Percentiles rank a stretch among this genome's conserved stretches.
These are phyloP conservation scores for Penicillium sp. DNA, from an alignment of 2,329 filamentous ascomycete species.

Conservation along the genomic window DNA sequence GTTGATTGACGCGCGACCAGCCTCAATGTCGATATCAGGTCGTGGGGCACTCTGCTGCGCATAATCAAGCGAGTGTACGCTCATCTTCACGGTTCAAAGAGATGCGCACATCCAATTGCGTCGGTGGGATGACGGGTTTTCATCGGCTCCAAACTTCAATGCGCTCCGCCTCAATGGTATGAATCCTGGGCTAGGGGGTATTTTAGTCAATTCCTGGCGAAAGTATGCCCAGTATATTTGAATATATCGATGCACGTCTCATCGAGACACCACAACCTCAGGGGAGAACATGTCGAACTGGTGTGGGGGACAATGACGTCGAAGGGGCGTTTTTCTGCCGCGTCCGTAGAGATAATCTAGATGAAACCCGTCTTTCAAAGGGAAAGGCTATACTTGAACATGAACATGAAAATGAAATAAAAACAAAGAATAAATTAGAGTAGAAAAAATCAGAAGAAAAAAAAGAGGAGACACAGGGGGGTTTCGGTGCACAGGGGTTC, in stretches of 20 bases:
- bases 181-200: neutral
- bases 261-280: conserved; percentile 1
- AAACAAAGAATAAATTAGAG: neutral
- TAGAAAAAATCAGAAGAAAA: neutral
- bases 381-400: neutral
- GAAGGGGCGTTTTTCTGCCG: neutral
- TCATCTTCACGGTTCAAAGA: conserved; percentile 28
- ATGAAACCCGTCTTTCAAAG: neutral
- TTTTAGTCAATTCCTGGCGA: neutral
- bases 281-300: conserved; percentile 3
- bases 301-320: conserved; percentile 7
- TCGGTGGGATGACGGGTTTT: neutral
- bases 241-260: neutral
- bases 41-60: conserved; percentile 22
- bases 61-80: conserved; percentile 35
- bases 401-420: neutral
- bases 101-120: conserved; percentile 6
- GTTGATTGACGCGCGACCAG: conserved; percentile 29
- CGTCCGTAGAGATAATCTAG: conserved; percentile 1
- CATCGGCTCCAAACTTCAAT: conserved; percentile 2
- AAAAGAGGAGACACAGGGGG: neutral
- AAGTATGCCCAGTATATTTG: neutral
- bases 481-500: too few species aligned
- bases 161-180: neutral
- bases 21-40: conserved; percentile 37